These are phyloP conservation scores for Cladophialophora carrionii DNA, from an alignment of 2,329 filamentous ascomycete genomes.

Conservation along the genomic window DNA sequence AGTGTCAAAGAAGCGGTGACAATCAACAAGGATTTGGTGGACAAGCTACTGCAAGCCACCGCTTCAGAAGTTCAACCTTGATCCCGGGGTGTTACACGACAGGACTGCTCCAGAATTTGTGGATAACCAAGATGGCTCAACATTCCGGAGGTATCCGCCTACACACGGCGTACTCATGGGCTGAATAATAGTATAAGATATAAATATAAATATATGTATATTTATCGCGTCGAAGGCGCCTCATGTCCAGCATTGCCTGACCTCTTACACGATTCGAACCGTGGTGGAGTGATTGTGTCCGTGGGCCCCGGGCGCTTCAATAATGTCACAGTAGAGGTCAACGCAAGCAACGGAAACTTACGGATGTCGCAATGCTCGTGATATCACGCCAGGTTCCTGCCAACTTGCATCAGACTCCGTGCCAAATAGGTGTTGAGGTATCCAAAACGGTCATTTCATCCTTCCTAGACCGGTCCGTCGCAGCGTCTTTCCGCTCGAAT, in stretches of 20 bases:
- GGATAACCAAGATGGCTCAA: neutral
- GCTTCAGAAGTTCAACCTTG: constrained; percentile 18
- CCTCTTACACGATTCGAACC: neutral
- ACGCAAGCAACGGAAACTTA: neutral
- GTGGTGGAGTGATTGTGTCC: constrained; percentile 9
- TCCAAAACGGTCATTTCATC: neutral
- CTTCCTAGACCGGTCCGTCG: neutral
- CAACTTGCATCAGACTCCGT: neutral
- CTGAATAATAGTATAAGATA: constrained; percentile 16
- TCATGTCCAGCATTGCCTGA: constrained; percentile 4
- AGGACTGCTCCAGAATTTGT: neutral
- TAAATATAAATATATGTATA: constrained; percentile 14
- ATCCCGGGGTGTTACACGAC: constrained; percentile 21
- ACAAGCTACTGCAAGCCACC: constrained; percentile 32
- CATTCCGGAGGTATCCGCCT: constrained; percentile 15
- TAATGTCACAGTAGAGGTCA: neutral
- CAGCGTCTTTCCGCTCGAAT: neutral
- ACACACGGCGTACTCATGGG: neutral
- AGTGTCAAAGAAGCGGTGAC: constrained; percentile 31
- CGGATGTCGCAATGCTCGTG: neutral
- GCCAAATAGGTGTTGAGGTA: neutral
- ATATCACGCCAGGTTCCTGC: neutral
- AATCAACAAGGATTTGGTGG: constrained; percentile 19
- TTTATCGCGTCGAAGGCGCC: neutral
- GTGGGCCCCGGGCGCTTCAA: neutral